phyloP scores from a whole-genome alignment of 1,139 yeast genomes.

The Kodamaea derodonti region DNA sequence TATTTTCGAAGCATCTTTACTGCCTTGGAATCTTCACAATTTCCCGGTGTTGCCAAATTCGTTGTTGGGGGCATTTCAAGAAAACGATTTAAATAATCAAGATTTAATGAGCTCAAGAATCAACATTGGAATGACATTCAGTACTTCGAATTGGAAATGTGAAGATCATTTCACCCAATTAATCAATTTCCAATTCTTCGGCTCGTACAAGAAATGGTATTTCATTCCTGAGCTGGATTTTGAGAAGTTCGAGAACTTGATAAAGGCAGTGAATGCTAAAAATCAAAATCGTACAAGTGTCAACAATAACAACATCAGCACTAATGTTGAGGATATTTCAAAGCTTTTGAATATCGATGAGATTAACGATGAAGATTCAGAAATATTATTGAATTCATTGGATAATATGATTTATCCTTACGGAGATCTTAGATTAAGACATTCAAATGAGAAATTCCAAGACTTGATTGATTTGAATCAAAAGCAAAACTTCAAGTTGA shows the following conservation, averaged over 20 bases:
- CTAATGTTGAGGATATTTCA: conserved; percentile 17
- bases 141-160: conserved; percentile 68
- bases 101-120: conserved; percentile 29
- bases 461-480: conserved; percentile 18
- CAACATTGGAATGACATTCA: conserved; percentile 59
- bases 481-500: conserved; percentile 12
- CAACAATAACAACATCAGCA: conserved; percentile 19
- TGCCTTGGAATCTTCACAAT: conserved; percentile 73
- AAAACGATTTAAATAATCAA: conserved; percentile 39
- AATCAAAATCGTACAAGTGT: conserved; percentile 18
- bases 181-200: conserved; percentile 65
- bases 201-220: conserved; percentile 75
- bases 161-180: conserved; percentile 75
- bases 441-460: conserved; percentile 24
- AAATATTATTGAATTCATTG: conserved; percentile 22
- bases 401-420: conserved; percentile 29
- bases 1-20: conserved; percentile 24
- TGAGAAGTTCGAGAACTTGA: conserved; percentile 53
- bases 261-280: conserved; percentile 16
- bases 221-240: conserved; percentile 70
- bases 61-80: conserved; percentile 36
- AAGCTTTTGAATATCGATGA: conserved; percentile 15
- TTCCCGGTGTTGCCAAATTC: conserved; percentile 58
- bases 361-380: conserved; percentile 21
- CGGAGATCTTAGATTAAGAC: conserved; percentile 22